Evolutionary conservation across 2,329 filamentous ascomycete genomes (phyloP), one percentile per base, ranked within the genome.

Genomic region (Alternaria solani): DNA sequence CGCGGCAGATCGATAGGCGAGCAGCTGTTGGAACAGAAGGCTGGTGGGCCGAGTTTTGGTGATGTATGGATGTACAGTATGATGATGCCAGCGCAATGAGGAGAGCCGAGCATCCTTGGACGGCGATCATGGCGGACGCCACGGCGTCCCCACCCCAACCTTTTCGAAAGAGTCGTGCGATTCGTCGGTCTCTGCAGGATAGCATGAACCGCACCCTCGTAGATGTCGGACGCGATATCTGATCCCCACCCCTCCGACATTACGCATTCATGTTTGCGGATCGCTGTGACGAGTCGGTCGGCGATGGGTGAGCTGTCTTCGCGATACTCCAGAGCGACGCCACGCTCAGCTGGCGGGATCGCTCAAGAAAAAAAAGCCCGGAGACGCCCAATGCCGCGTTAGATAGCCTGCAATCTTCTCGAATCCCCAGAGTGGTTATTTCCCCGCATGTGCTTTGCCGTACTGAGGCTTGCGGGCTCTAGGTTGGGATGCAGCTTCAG

Each of bases 91-190:
- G 38, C 41, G 48, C 32, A 42, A 47, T 57, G 58, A 57, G 58
- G 58, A 61, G 58, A 61, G 58, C 58, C 58, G 58, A 53, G 58
- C 41, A 48, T 14, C 41, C 58, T 57, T 52, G 58, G 48, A 36
- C 42, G 48, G 42, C 58, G 54, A 61, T 53, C 58, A 53, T 42
- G n/a, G 54, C 48, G 34, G 28, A 36, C 46, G 42, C 46, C 39
- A 46, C 57, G 53, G 47, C 53, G 51, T 51, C 47, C 57, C 57
- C 57, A 48, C 53, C 53, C 53, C 42, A 44, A 23, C 20, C 53
- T 23, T 44, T 16, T 51, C 20, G n/a, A 47, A 26, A 23, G 28
- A 34, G 48, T 26, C 47, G 28, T 49, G 26, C 23, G 20, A 56
- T 51, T 56, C 44, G 44, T 47, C 11, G 47, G 44, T 59, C 25